Conservation (phyloP, 371 early-diverging fungal genomes). For the Mucor indicus region DNA sequence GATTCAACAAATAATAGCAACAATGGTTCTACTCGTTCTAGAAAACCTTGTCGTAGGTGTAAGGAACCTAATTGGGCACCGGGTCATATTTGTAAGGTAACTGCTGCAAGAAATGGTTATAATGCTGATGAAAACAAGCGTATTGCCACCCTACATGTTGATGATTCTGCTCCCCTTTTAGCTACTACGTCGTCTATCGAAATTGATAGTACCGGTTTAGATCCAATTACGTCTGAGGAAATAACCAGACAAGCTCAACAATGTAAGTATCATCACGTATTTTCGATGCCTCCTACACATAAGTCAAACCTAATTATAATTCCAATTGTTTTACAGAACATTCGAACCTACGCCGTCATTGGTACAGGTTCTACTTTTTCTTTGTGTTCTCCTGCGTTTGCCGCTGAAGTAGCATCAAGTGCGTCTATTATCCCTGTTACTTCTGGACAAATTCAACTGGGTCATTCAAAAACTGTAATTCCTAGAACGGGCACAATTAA, state of each 20-base stretch:
- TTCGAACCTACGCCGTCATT: constrained; percentile 2
- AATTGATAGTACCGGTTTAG: no score
- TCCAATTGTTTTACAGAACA: constrained; percentile 4
- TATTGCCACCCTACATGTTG: no score
- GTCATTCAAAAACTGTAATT: neutral
- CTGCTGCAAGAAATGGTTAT: no score
- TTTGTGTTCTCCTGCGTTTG: neutral
- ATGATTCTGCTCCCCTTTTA: no score
- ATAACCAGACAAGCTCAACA: neutral
- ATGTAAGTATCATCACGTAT: constrained; percentile 5
- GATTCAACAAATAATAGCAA: no score
- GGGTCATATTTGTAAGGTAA: no score
- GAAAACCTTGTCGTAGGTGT: no score
- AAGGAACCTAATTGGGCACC: no score
- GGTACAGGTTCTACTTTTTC: constrained; percentile 7
- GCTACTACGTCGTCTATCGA: no score
- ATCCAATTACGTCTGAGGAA: no score
- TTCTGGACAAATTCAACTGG: neutral
- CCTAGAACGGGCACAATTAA: neutral
- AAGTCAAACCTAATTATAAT: neutral
- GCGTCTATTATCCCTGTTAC: neutral
- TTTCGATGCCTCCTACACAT: neutral
- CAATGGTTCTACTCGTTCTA: no score
- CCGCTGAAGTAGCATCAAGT: neutral
- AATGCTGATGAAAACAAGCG: no score